Evolutionary conservation across 371 early-diverging fungal species (phyloP), one percentile per base, ranked within the genome.

Genomic region (Synchytrium microbalum): DNA sequence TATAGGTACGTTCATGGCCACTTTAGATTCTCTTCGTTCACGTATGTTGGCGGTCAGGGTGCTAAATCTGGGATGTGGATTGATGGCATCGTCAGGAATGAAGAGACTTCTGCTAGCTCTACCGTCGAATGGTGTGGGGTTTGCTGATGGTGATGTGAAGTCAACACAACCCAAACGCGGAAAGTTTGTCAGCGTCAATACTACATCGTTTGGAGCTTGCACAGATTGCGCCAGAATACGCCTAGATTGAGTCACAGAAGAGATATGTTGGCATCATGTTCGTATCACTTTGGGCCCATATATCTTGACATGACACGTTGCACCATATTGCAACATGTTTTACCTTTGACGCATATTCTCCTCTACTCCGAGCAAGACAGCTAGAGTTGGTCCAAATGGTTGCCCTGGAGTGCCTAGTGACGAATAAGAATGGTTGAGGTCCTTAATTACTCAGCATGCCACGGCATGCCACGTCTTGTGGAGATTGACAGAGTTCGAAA

Each of bases 11-110:
- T 92, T 91, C 74, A 96, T 90, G 62, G 88, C 85, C 5, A 98
- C 97, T 77, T 96, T 96, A 29, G 88, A 74, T 25, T 90, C 92
- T 31, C 98, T 88, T 52, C 98, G 90, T 60, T 88, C 76, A 32
- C 96, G 88, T 66, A 98, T 98, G 72, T 98, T 98, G 23, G 88
- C 88, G 0, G 96, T 91, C 60, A 96, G 80, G 2, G 97, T 96
- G 59, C 92, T 90, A 59, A 54, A 98, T 31, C 98, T 83, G 1
- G 92, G 92, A 70, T 98, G 98, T 3, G 92, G 91, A 69, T 91
- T 93, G 66, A 96, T 96, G 31, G 91, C 89, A 59, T 92, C 88
- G 73, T 96, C 93, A 2, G 96, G 95, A 19, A 96, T 83, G 79
- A 96, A 96, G 64, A 96, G 67, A 76, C 90, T 90, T 31, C 63